Percentiles rank a stretch among this genome's conserved stretches.
Conservation (phyloP, 345 rosid species). For the Salix caprea region DNA sequence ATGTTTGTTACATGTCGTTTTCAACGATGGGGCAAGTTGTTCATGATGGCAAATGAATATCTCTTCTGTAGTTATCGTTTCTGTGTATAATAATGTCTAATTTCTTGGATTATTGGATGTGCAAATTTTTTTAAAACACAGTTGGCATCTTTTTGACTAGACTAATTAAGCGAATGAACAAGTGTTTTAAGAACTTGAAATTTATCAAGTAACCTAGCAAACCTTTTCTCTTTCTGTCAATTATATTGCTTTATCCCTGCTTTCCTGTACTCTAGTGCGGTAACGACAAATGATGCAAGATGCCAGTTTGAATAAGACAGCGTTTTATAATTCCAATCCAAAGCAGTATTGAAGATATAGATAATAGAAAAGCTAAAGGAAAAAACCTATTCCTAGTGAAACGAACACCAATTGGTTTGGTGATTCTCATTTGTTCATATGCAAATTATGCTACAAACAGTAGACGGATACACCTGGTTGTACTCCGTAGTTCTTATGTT, state of each 20-base stretch:
- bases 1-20: slow-evolving; percentile 4
- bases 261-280: background rate
- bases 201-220: background rate
- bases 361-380: background rate
- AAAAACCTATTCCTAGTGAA: background rate
- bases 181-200: background rate
- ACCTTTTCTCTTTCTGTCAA: background rate
- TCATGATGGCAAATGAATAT: background rate
- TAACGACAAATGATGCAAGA: background rate
- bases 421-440: background rate
- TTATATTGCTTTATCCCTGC: background rate
- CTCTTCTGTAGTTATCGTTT: background rate
- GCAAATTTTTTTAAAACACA: background rate
- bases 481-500: background rate
- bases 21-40: background rate
- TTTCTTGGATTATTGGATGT: background rate
- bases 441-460: background rate
- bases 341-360: background rate
- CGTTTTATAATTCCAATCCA: background rate
- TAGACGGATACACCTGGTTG: background rate
- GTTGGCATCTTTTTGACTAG: background rate
- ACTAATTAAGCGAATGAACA: background rate
- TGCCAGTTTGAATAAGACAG: background rate
- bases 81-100: background rate
- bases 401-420: background rate